Evolutionary conservation across 2,329 filamentous ascomycete genomes (phyloP), one percentile per base, ranked within the genome.

Genomic region (Fusarium tricinctum): DNA sequence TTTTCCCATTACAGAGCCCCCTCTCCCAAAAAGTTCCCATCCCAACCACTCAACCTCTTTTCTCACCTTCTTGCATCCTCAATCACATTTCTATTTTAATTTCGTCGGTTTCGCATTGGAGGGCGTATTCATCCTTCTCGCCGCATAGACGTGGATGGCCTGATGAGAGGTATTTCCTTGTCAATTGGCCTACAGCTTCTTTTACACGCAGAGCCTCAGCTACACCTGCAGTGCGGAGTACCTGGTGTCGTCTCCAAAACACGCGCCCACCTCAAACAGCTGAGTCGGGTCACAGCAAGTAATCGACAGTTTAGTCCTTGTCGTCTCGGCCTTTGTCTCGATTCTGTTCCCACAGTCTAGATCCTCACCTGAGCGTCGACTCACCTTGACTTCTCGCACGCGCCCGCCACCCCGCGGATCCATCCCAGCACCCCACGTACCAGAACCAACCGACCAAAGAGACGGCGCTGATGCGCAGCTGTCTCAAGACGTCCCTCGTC

Each of bases 361-460:
- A 55, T 69, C 59, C 66, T 72, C 64, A 65, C 61, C 70, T 70
- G 70, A 74, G 66, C 61, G 70, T 74, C 72, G 72, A 69, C 72
- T 74, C 68, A 73, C 61, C 59, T 65, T 32, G 53, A 23, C 57
- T 58, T 9, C 42, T 64, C 40, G 45, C 58, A 58, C 62, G 61
- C 68, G 71, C 68, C 63, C 63, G 64, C 63, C 62, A 63, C 65
- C 69, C 68, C 61, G 64, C 68, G 47, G 56, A 66, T 71, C 68
- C 64, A 69, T 63, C 63, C 58, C 43, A 69, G 56, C 55, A 70
- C 66, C 63, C 64, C 70, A 67, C 71, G 56, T 57, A 58, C 47
- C 56, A 53, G 61, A 56, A 45, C 58, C 55, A 62, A 55, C 65
- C 51, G 52, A 30, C 66, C 66, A 67, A 70, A 60, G 53, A 58